phyloP scores from a whole-genome alignment of 2,329 filamentous ascomycete genomes.

The Pseudopyricularia javanii region DNA sequence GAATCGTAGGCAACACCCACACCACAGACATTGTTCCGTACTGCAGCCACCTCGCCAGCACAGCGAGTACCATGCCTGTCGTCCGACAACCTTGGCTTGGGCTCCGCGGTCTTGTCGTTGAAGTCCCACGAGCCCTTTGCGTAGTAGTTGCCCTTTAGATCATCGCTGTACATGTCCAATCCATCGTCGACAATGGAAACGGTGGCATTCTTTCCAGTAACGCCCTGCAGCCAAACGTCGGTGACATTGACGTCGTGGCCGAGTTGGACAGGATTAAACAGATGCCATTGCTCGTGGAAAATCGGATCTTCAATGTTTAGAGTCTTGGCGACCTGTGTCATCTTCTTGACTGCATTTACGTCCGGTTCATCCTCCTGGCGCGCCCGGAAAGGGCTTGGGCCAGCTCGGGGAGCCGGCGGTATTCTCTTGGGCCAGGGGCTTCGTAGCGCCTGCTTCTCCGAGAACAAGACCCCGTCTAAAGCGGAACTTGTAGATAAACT shows the following conservation, averaged over 20 bases:
- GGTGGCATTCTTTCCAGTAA: slow-evolving; percentile 79
- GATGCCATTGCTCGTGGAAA: slow-evolving; percentile 90
- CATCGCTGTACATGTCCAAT: slow-evolving; percentile 87
- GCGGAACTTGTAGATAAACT: slow-evolving; percentile 27
- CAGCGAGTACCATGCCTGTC: slow-evolving; percentile 89
- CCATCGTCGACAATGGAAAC: slow-evolving; percentile 95
- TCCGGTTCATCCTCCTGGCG: slow-evolving; percentile 15
- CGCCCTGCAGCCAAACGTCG: slow-evolving; percentile 77
- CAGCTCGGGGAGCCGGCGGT: slow-evolving; percentile 19
- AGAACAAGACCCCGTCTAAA: slow-evolving; percentile 64
- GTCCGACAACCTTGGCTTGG: slow-evolving; percentile 69
- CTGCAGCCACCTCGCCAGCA: slow-evolving; percentile 85
- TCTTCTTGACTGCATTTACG: slow-evolving; percentile 38
- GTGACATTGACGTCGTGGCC: slow-evolving; percentile 97
- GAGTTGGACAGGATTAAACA: slow-evolving; percentile 67
- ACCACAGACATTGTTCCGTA: slow-evolving; percentile 85
- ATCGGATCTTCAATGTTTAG: slow-evolving; percentile 82
- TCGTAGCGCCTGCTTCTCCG: slow-evolving; percentile 57
- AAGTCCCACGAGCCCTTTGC: slow-evolving; percentile 89
- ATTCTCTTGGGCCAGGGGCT: slow-evolving; percentile 40
- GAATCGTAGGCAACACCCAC: slow-evolving; percentile 93
- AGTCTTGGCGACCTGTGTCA: slow-evolving; percentile 46
- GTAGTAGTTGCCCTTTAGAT: slow-evolving; percentile 89
- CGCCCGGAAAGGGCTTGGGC: slow-evolving; percentile 1
- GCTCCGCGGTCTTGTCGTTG: slow-evolving; percentile 72